Base-by-base conservation (phyloP, 1,284 basidiomycete genomes). In the Calocybe gambosa region DNA sequence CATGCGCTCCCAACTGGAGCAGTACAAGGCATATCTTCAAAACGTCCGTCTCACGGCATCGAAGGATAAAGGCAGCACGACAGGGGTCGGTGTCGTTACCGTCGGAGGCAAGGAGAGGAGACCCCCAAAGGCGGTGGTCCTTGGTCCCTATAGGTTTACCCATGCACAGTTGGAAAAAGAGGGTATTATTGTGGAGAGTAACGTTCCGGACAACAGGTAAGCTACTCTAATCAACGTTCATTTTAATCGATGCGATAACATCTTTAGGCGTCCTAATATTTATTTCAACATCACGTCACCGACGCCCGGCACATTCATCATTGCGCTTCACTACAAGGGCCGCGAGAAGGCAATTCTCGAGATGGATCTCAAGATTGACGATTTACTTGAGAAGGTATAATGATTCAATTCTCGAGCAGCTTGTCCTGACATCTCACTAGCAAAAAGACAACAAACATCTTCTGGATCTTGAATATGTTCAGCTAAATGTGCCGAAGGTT, bases 311-410 rank as follows among this genome's bases (percentile, higher is more conserved):
- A 97, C 96, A 8, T 99, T 98, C 66, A 93, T 99, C 64, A 99
- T 99, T 56, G 94, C 95, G 6, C 73, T 99, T 44, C 94, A 98
- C 68, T 99, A 98, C 75, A 97, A 97, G 68, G 94, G 94, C 29
- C 80, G 96, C n/a, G 94, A 98, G 61, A 97, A 97, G 73, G 93
- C 96, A 15, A 98, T 99, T 57, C 77, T 99, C 39, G 96, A 99
- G 76, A 99, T 99, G 94, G 96, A 99, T 69, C 77, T 99, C 51
- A 99, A 98, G 73, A 96, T 99, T 60, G 96, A 99, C 67, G 96
- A 99, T 70, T 69, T 99, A 55, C 73, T 99, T 58, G 94, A 99
- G 69, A 96, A 94, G 84, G 89, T 89, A 49, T 20, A 73, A 62
- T 2, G 31, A 39, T 33, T 34, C 31, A 34, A 34, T 13, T 34